Percentiles rank a stretch among this genome's conserved stretches.
Conservation (phyloP, 345 rosid genomes). For the Capsella bursapastoris region DNA sequence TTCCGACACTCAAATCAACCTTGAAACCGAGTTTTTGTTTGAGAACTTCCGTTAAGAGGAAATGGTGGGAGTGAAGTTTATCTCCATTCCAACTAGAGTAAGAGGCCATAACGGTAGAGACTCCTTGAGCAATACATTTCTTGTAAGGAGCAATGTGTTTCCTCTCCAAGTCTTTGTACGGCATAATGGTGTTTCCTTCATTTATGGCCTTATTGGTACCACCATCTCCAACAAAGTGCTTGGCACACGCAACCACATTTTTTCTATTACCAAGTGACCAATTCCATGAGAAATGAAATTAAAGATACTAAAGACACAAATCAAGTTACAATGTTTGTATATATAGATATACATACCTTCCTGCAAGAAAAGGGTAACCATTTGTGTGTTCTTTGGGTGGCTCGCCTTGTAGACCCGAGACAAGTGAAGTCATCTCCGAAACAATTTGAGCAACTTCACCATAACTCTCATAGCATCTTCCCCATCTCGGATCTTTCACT, state of each 20-base stretch:
- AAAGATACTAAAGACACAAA: background rate
- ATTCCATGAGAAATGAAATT: background rate
- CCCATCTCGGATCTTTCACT: slow-evolving; percentile 80
- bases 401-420: slow-evolving; percentile 75
- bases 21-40: background rate
- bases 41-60: slow-evolving; percentile 9
- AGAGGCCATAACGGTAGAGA: slow-evolving; percentile 6
- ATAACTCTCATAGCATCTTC: slow-evolving; percentile 84
- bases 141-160: slow-evolving; percentile 3
- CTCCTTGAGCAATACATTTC: slow-evolving; percentile 7
- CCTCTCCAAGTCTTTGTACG: background rate
- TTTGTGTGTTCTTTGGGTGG: slow-evolving; percentile 48
- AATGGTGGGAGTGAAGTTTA: slow-evolving; percentile 8
- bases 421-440: slow-evolving; percentile 61
- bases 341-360: slow-evolving; percentile 49
- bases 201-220: background rate
- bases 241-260: slow-evolving; percentile 5
- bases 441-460: slow-evolving; percentile 66
- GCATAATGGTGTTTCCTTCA: slow-evolving; percentile 8
- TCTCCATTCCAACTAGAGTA: slow-evolving; percentile 17
- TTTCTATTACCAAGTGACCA: background rate
- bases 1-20: background rate
- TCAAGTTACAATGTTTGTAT: background rate
- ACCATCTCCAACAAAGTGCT: slow-evolving; percentile 15
- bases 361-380: slow-evolving; percentile 66